Conservation (phyloP, 768 basidiomycete genomes). For the Rhodosporidiobolus odoratus region DNA sequence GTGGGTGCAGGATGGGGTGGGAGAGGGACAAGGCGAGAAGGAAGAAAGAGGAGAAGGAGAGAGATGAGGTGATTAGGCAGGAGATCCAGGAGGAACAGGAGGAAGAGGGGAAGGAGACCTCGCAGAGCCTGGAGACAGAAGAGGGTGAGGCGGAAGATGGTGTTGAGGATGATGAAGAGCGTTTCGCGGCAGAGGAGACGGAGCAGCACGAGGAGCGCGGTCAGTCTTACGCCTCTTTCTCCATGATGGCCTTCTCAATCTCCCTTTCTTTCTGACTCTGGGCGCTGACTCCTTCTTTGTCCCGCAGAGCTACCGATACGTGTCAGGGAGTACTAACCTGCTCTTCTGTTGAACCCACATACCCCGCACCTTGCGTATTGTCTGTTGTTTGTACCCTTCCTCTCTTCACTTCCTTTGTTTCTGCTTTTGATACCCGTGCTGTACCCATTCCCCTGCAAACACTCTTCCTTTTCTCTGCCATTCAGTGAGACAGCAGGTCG, state of each 20-base stretch:
- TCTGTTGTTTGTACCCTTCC: too few species aligned
- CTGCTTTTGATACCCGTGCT: too few species aligned
- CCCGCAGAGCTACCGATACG: not conserved
- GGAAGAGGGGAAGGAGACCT: not conserved
- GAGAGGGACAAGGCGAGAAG: not conserved
- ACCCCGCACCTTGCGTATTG: too few species aligned
- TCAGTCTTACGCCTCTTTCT: not conserved
- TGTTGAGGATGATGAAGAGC: not conserved
- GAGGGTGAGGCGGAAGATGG: not conserved
- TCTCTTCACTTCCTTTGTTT: too few species aligned
- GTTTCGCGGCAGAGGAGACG: not conserved
- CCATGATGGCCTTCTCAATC: not conserved
- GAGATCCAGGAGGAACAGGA: not conserved
- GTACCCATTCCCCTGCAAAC: too few species aligned
- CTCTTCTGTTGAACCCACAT: too few species aligned
- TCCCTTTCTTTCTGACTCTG: not conserved
- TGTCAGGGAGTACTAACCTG: slow-evolving; percentile 8
- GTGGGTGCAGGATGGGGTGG: not conserved
- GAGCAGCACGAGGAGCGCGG: not conserved
- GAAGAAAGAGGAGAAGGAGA: not conserved
- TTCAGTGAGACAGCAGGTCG: too few species aligned
- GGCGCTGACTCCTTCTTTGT: not conserved
- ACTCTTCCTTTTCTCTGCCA: too few species aligned
- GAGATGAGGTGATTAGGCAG: not conserved
- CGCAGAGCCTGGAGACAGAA: too few species aligned